These are phyloP conservation scores for Santalum album DNA, from an alignment of 164 flowering plant genomes.

Conservation along the genomic window DNA sequence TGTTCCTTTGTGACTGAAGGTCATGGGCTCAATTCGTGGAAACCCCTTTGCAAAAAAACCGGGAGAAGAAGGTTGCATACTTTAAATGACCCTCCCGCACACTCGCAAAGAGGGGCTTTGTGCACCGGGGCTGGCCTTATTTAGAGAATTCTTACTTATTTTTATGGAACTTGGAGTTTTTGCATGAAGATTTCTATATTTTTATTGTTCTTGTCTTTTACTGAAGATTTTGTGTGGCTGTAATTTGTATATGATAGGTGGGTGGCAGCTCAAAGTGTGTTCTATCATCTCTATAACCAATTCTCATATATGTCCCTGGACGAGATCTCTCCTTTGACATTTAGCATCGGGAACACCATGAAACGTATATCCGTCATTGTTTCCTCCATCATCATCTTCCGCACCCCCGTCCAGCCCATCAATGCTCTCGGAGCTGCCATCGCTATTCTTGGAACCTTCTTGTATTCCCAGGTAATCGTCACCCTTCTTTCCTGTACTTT, in stretches of 20 bases:
- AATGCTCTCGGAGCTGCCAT: slow-evolving; percentile 30
- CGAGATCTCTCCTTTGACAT: slow-evolving; percentile 27
- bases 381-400: slow-evolving; percentile 29
- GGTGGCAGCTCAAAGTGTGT: slow-evolving; percentile 25
- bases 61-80: too few relatives aligned
- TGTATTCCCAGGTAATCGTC: slow-evolving; percentile 25
- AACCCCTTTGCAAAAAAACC: too few relatives aligned
- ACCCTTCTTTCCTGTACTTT: background rate
- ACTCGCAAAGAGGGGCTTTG: too few relatives aligned
- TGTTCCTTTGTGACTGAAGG: too few relatives aligned
- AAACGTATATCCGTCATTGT: slow-evolving; percentile 28
- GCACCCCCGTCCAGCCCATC: slow-evolving; percentile 23
- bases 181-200: background rate
- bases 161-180: background rate
- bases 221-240: slow-evolving; percentile 12
- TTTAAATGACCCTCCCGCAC: too few relatives aligned
- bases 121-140: too few relatives aligned
- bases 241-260: slow-evolving; percentile 19
- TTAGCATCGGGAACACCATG: slow-evolving; percentile 28
- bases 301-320: slow-evolving; percentile 28
- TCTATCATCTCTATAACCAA: slow-evolving; percentile 26
- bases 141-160: background rate
- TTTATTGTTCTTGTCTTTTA: background rate
- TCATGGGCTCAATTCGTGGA: too few relatives aligned
- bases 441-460: slow-evolving; percentile 26